These are phyloP conservation scores for Cantharellus anzutake DNA, from an alignment of 768 basidiomycete species.

Conservation along the genomic window DNA sequence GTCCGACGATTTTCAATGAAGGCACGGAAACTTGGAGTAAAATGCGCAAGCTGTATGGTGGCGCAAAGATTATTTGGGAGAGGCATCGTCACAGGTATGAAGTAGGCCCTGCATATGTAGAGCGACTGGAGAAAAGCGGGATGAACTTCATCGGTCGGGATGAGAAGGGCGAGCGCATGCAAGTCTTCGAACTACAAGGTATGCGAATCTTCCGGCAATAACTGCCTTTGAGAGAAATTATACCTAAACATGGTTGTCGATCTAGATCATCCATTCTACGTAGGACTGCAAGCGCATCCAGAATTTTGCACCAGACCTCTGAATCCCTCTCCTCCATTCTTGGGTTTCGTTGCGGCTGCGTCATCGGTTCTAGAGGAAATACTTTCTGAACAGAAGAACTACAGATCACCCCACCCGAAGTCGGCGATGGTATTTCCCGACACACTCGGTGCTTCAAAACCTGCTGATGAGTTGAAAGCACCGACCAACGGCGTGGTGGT, in stretches of 20 bases:
- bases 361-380: constrained; percentile 46
- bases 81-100: constrained; percentile 92
- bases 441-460: not conserved
- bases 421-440: constrained; percentile 37
- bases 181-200: constrained; percentile 77
- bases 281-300: constrained; percentile 90
- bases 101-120: constrained; percentile 78
- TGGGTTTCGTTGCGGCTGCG: constrained; percentile 84
- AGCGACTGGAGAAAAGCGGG: constrained; percentile 48
- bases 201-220: constrained; percentile 14
- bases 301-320: constrained; percentile 97
- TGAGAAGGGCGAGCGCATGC: constrained; percentile 94
- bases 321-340: constrained; percentile 93
- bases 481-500: no score
- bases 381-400: constrained; percentile 35
- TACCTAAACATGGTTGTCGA: not conserved
- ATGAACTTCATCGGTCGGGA: constrained; percentile 75
- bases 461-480: no score
- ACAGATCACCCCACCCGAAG: constrained; percentile 58
- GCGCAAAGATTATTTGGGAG: constrained; percentile 75
- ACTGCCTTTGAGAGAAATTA: not conserved
- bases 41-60: constrained; percentile 65
- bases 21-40: constrained; percentile 53
- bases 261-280: constrained; percentile 81
- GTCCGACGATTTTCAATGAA: constrained; percentile 80